Percentiles rank a stretch among this genome's conserved stretches.
Evolutionary conservation across 116 monocot species (phyloP).

Genomic region (Trichopus zeylanicus): DNA sequence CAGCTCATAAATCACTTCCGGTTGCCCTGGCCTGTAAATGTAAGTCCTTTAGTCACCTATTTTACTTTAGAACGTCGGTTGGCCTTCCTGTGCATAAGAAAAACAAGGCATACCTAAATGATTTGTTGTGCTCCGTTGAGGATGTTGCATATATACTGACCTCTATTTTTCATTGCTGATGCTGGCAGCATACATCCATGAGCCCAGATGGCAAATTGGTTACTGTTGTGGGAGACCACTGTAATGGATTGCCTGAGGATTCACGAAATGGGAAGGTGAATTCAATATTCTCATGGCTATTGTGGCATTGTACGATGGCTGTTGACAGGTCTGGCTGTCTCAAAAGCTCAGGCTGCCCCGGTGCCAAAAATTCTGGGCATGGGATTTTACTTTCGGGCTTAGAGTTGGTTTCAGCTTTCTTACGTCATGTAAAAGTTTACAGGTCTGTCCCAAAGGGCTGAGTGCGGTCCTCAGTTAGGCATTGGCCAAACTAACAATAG

Average conservation of each 20-base stretch:
- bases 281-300: not conserved
- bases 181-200: slow-evolving; percentile 51
- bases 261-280: slow-evolving; percentile 58
- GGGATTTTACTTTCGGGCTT: too few species aligned
- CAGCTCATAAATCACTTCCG: slow-evolving; percentile 56
- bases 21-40: slow-evolving; percentile 72
- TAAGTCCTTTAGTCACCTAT: slow-evolving; percentile 14
- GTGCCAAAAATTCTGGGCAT: too few species aligned
- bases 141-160: not conserved
- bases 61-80: not conserved
- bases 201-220: slow-evolving; percentile 62
- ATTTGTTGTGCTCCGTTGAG: too few species aligned
- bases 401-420: too few species aligned
- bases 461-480: too few species aligned
- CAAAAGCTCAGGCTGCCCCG: too few species aligned
- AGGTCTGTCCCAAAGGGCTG: too few species aligned
- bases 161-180: not conserved
- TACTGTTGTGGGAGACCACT: slow-evolving; percentile 54
- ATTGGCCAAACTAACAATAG: too few species aligned
- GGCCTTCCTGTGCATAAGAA: too few species aligned
- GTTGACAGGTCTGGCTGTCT: not conserved
- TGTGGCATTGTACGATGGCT: too few species aligned
- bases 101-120: not conserved
- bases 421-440: too few species aligned
- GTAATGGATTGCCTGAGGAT: slow-evolving; percentile 49